Evolutionary conservation across 2,329 filamentous ascomycete species (phyloP).

Genomic region (Trichoderma hamatum): DNA sequence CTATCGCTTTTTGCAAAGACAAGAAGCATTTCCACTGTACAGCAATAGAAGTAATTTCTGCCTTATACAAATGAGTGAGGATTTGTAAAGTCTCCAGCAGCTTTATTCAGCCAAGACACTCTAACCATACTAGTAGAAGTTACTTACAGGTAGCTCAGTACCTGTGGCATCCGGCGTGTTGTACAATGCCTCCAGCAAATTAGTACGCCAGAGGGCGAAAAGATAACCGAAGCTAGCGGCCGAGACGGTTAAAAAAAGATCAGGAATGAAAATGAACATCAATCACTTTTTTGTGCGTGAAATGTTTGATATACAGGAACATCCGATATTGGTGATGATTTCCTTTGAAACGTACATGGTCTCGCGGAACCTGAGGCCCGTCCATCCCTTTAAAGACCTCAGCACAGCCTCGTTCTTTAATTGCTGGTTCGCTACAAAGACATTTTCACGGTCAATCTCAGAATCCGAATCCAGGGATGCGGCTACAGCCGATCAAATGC

Average conservation of each 20-base stretch:
- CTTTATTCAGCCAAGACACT: background rate
- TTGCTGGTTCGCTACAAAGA: background rate
- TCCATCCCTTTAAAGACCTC: background rate
- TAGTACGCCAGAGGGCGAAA: background rate
- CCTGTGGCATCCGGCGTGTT: background rate
- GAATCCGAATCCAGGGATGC: background rate
- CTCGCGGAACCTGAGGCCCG: background rate
- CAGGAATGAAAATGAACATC: background rate
- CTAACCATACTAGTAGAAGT: too few species aligned
- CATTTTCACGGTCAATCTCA: background rate
- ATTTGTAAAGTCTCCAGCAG: background rate
- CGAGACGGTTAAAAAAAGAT: background rate
- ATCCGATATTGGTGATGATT: background rate
- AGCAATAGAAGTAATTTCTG: background rate
- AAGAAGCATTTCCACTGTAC: background rate
- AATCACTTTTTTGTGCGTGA: background rate
- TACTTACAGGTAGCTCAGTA: too few species aligned
- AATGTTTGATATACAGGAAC: background rate
- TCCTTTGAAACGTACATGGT: slow-evolving; percentile 12
- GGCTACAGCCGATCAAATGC: background rate
- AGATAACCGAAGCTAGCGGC: background rate
- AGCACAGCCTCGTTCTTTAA: slow-evolving; percentile 5
- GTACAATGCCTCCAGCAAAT: background rate
- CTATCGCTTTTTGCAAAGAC: background rate
- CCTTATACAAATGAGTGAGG: background rate